phyloP scores from a whole-genome alignment of 805 yeast species.

The Cyberlindnera subsufficiens region DNA sequence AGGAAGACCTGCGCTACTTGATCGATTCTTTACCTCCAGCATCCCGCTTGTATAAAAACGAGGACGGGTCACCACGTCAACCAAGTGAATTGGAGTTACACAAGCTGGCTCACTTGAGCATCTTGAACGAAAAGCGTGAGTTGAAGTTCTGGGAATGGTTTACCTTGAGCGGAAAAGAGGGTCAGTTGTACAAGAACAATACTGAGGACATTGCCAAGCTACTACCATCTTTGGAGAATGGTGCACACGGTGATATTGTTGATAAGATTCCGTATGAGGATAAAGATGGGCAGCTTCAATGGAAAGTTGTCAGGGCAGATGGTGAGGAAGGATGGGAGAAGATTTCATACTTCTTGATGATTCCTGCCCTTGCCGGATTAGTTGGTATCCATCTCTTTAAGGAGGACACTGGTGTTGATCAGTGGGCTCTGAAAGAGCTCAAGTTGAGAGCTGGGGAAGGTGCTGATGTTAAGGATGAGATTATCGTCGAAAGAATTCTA shows the following conservation, averaged over 20 bases:
- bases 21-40: slow-evolving; percentile 61
- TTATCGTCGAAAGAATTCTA: slow-evolving; percentile 74
- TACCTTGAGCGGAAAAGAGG: slow-evolving; percentile 45
- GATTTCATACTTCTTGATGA: slow-evolving; percentile 62
- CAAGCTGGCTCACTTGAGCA: slow-evolving; percentile 64
- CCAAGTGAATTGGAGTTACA: slow-evolving; percentile 69
- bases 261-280: slow-evolving; percentile 84
- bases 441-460: slow-evolving; percentile 70
- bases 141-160: slow-evolving; percentile 42
- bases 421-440: slow-evolving; percentile 83
- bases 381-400: slow-evolving; percentile 46
- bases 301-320: slow-evolving; percentile 72
- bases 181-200: slow-evolving; percentile 54
- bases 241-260: slow-evolving; percentile 56
- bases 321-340: slow-evolving; percentile 84
- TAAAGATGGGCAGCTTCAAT: slow-evolving; percentile 69
- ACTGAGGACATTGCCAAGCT: slow-evolving; percentile 53
- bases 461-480: slow-evolving; percentile 62
- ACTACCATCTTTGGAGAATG: slow-evolving; percentile 37
- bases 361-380: slow-evolving; percentile 62
- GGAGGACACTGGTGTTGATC: slow-evolving; percentile 45
- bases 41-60: slow-evolving; percentile 61
- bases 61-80: slow-evolving; percentile 68
- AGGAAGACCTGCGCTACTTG: slow-evolving; percentile 55
- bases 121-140: slow-evolving; percentile 50